These are phyloP conservation scores for Trichosporon asahii DNA, from an alignment of 1,284 basidiomycete genomes.

Conservation along the genomic window DNA sequence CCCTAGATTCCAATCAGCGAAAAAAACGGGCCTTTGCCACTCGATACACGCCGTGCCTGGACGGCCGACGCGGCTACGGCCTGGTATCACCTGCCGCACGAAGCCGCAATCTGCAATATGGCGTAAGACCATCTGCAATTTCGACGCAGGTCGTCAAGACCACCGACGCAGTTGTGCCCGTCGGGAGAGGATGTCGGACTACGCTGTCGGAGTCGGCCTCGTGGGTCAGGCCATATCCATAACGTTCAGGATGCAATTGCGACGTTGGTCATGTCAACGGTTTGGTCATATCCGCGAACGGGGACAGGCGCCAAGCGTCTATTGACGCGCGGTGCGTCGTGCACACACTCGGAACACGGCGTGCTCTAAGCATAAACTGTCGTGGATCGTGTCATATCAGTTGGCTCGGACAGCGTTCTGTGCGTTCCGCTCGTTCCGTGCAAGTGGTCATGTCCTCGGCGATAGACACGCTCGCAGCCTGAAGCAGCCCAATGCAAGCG, in stretches of 20 bases:
- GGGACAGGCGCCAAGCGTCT: neutral
- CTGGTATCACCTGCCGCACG: too few species aligned
- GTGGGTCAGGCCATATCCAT: too few species aligned
- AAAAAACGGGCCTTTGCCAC: neutral
- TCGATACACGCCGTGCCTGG: neutral
- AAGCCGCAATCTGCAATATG: neutral
- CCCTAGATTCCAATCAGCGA: neutral
- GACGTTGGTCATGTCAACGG: neutral
- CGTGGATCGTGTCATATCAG: neutral
- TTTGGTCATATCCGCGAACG: neutral
- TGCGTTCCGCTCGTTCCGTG: neutral
- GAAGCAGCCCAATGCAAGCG: neutral
- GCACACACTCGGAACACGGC: neutral
- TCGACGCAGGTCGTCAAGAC: neutral
- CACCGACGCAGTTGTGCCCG: neutral
- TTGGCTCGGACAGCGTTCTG: neutral
- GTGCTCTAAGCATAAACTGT: neutral
- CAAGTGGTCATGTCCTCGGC: neutral
- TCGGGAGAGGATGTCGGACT: neutral
- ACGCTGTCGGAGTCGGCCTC: too few species aligned
- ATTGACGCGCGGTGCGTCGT: neutral
- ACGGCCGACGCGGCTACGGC: too few species aligned
- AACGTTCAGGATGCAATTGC: too few species aligned
- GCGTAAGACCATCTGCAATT: neutral
- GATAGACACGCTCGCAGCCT: neutral